These are phyloP conservation scores for Populus euphratica DNA, from an alignment of 345 rosid genomes.

Conservation along the genomic window DNA sequence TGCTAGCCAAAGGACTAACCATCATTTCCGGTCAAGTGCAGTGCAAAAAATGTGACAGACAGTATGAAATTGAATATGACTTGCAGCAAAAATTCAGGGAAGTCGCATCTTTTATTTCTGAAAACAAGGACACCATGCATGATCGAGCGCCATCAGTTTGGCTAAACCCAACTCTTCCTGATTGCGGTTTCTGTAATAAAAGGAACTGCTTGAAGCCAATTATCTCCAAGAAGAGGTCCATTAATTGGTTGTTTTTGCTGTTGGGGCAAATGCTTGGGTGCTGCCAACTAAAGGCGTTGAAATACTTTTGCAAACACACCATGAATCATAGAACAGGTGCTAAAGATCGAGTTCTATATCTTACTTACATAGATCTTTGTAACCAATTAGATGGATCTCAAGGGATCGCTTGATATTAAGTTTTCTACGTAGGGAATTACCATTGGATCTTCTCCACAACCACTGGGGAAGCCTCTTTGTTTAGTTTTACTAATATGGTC, in stretches of 20 bases:
- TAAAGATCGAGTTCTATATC: conserved; percentile 40
- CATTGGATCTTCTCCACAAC: too few species aligned
- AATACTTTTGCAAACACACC: conserved; percentile 43
- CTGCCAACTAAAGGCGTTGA: conserved; percentile 31
- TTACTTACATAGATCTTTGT: conserved; percentile 33
- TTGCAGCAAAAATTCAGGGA: conserved; percentile 26
- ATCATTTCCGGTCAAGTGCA: conserved; percentile 25
- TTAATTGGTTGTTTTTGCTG: conserved; percentile 42
- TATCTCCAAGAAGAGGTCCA: conserved; percentile 20
- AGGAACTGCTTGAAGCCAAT: conserved; percentile 21
- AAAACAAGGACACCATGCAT: conserved; percentile 25
- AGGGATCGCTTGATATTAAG: conserved; percentile 24
- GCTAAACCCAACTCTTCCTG: conserved; percentile 30
- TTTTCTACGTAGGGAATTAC: neutral
- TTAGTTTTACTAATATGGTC: too few species aligned
- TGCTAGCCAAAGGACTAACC: conserved; percentile 11
- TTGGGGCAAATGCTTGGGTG: conserved; percentile 39
- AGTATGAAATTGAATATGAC: conserved; percentile 22
- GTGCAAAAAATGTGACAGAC: conserved; percentile 27
- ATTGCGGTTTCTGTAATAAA: conserved; percentile 22
- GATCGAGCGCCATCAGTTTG: conserved; percentile 34
- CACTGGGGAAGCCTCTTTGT: too few species aligned
- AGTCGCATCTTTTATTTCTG: conserved; percentile 16
- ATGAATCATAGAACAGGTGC: conserved; percentile 42
- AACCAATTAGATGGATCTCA: conserved; percentile 31